These are phyloP conservation scores for Stachybotrys chlorohalonatus DNA, from an alignment of 2,329 filamentous ascomycete species.

Conservation along the genomic window DNA sequence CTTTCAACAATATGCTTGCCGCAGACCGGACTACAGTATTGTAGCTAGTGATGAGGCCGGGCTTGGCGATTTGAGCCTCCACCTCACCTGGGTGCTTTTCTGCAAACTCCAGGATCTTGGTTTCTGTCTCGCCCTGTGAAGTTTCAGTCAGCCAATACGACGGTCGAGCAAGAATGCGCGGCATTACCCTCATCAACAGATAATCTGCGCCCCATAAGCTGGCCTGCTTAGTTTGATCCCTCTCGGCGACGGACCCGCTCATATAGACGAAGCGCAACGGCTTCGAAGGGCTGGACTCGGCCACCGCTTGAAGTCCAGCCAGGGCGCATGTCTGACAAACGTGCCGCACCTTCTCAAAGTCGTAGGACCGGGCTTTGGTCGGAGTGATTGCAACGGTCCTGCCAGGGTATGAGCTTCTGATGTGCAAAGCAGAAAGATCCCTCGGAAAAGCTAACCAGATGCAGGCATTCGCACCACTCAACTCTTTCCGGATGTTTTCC, in stretches of 20 bases:
- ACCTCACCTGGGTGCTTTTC: not conserved
- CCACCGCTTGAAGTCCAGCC: no score
- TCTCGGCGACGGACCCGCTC: not conserved
- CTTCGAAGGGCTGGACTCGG: no score
- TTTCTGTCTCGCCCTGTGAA: not conserved
- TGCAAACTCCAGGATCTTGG: not conserved
- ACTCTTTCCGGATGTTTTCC: not conserved
- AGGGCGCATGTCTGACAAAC: no score
- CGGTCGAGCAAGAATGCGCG: no score
- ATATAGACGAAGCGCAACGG: no score
- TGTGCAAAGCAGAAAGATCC: not conserved
- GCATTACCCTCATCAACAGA: not conserved
- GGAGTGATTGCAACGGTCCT: constrained; percentile 1
- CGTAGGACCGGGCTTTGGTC: no score
- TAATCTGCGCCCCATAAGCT: not conserved
- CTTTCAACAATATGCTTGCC: no score
- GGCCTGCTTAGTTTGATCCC: not conserved
- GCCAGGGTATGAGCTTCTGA: not conserved
- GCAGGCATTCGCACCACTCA: not conserved
- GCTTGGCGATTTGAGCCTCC: not conserved
- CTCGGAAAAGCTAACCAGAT: not conserved
- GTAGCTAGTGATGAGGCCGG: not conserved
- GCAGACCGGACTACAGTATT: no score
- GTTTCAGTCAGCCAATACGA: no score
- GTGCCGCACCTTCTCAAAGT: no score